A percentile compares a stretch with the other conserved stretches of the same genome.
These are phyloP conservation scores for Mycosphaerella sp. DNA, from an alignment of 2,329 filamentous ascomycete genomes.

Conservation along the genomic window DNA sequence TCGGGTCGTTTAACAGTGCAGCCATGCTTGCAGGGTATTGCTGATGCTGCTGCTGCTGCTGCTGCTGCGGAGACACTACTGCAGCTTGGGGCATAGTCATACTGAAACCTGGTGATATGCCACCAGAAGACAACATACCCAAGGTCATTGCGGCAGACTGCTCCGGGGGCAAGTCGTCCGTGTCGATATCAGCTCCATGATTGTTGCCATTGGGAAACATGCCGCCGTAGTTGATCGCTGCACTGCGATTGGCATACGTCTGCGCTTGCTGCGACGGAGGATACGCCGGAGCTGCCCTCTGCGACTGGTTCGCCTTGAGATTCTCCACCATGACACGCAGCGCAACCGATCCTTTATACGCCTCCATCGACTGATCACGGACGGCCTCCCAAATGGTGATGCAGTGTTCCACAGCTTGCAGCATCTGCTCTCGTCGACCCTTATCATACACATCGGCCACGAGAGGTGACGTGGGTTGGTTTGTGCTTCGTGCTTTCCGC, in stretches of 20 bases:
- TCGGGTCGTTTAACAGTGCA: conserved; percentile 33
- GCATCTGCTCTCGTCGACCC: conserved; percentile 62
- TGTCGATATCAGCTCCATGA: conserved; percentile 33
- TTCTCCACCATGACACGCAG: conserved; percentile 81
- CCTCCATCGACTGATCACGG: conserved; percentile 74
- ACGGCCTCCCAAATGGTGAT: conserved; percentile 73
- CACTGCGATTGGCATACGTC: conserved; percentile 2
- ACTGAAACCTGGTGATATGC: conserved; percentile 44
- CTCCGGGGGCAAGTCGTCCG: conserved; percentile 54
- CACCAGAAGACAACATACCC: conserved; percentile 60
- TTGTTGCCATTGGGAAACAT: conserved; percentile 30
- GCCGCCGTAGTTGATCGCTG: conserved; percentile 26
- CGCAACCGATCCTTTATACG: conserved; percentile 75
- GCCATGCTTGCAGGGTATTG: conserved; percentile 32
- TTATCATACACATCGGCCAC: conserved; percentile 39
- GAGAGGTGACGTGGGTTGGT: conserved; percentile 21
- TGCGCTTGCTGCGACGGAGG: conserved; percentile 15
- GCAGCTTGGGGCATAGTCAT: conserved; percentile 19
- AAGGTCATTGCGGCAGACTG: conserved; percentile 62
- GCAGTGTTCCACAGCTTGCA: conserved; percentile 64
- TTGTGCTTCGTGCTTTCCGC: conserved; percentile 31
- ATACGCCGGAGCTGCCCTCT: conserved; percentile 6
- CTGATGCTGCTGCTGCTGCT: conserved; percentile 9
- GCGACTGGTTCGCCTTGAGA: conserved; percentile 49
- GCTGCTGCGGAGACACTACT: conserved; percentile 12